Base-by-base conservation (phyloP, 352 stramenopile genomes). In the Phytophthora pseudosyringae region DNA sequence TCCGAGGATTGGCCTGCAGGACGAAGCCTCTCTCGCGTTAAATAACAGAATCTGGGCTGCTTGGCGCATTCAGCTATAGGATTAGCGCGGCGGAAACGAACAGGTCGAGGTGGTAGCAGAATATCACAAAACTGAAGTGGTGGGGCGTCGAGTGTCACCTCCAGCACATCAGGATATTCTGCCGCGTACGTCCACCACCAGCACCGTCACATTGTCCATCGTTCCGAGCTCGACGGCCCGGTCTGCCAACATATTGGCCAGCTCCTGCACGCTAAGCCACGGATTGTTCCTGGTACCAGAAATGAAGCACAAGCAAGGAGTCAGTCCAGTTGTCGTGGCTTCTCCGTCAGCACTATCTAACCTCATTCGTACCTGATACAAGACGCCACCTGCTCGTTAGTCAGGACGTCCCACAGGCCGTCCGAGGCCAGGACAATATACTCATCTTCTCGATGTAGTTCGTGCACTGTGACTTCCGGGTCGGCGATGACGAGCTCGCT, bases 371-470 rank as follows among this genome's bases (percentile, higher is more conserved):
- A 88, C 81, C 76, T 76, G 51, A 94, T 84, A 61, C 72, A 84
- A 21, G 67, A 52, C 18, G 77, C 69, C 46, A 91, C 86, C 28
- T 86, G 66, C 16, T 94, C 83, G 53, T 93, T 94, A 11, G 69
- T 76, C 15, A 94, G 64, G 5, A 81, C 75, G 38, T 94, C 86
- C 86, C 86, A 94, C 1, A 94, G 68, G 0, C 86, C 86, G 51
- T 94, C 86, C 3, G 86, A 93, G 0, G 76, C 86, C 33, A 94
- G 73, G 26, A 94, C 74, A 29, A 94, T 85, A 70, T 77, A 93
- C 67, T 92, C 81, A 54, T 94, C 86, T 31, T 83, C 75, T 25
- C 59, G 41, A 26, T 70, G 53, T 1, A 94, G 60, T 44, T 76
- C 53, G 36, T 83, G 78, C 40, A 61, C 71, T 16, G 78, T 88